Percentiles rank a stretch among this genome's conserved stretches.
Conservation (phyloP, 2,329 filamentous ascomycete species). For the Phialophora expanda region DNA sequence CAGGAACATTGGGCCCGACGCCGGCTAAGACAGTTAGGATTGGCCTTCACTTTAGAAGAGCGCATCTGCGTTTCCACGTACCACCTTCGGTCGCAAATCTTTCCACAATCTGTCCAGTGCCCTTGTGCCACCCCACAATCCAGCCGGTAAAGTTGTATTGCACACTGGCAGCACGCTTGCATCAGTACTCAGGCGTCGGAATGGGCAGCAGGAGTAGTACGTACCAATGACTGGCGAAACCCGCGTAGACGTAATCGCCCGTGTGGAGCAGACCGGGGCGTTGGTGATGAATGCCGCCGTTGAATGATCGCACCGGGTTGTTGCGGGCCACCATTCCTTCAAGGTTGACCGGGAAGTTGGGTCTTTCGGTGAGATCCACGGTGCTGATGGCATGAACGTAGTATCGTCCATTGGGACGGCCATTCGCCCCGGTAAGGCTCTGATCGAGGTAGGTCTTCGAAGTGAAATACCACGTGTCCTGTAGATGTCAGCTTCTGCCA, state of each 20-base stretch:
- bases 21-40: conserved; percentile 18
- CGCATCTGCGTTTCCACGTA: neutral
- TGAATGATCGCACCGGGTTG: conserved; percentile 56
- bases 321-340: conserved; percentile 57
- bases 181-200: conserved; percentile 3
- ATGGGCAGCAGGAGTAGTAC: conserved; percentile 1
- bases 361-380: conserved; percentile 47
- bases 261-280: conserved; percentile 56
- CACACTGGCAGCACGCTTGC: conserved; percentile 43
- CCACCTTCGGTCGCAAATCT: conserved; percentile 33
- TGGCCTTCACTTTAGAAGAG: neutral
- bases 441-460: conserved; percentile 57
- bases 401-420: conserved; percentile 48
- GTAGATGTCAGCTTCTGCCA: conserved; percentile 6
- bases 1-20: conserved; percentile 30
- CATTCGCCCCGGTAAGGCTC: conserved; percentile 43
- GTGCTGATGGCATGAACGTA: conserved; percentile 51
- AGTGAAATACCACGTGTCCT: conserved; percentile 56
- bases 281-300: conserved; percentile 60
- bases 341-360: conserved; percentile 56
- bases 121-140: conserved; percentile 55
- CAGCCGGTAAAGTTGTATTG: conserved; percentile 63
- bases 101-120: conserved; percentile 33
- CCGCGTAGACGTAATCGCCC: conserved; percentile 57
- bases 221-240: conserved; percentile 60